Evolutionary conservation across 208 protist species (phyloP), one percentile per base, ranked within the genome.

Genomic region (Leishmania martiniquensis): DNA sequence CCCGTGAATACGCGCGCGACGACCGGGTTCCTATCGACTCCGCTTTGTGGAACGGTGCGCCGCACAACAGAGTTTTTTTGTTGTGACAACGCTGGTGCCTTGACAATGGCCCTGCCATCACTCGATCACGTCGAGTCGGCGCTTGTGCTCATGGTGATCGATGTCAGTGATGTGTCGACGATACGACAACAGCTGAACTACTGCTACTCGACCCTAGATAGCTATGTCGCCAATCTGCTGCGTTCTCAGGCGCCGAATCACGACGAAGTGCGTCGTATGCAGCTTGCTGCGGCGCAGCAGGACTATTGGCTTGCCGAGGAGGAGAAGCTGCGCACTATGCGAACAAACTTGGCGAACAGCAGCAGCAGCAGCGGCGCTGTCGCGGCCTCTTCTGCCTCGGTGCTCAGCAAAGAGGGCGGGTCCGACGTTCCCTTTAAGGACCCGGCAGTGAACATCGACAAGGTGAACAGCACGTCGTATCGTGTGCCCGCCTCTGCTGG

Each of bases 21-120:
- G 1, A 47, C 70, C 0, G 74, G 29, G n/a, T 37, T 54, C 25
- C 20, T 47, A 69, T 29, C 32, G 42, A 52, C 76, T 37, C 49
- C n/a, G 1, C 37, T 70, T 37, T 59, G 72, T 44, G 77, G 77
- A n/a, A 67, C 80, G 49, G 62, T 79, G 47, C 67, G 83, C 32
- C 81, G 84, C 42, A 83, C 85, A 5, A 87, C 87, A 13, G 94
- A 96, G 77, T 95, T 95, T 62, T 97, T 93, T 74, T 95, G 92
- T 81, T 97, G 94, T 75, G 94, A 97, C 83, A 85, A 81, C 32
- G 85, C 87, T 4, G 91, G 91, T 60, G 91, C 89, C 37, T 82
- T 97, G n/a, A 42, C 85, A 47, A 86, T 85, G 70, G 94, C 94
- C 32, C 82, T 97, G 42, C 94, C 94, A 13, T 88, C 87, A 9